These are phyloP conservation scores for Domatiomyces globalis DNA, from an alignment of 2,329 filamentous ascomycete genomes.

Conservation along the genomic window DNA sequence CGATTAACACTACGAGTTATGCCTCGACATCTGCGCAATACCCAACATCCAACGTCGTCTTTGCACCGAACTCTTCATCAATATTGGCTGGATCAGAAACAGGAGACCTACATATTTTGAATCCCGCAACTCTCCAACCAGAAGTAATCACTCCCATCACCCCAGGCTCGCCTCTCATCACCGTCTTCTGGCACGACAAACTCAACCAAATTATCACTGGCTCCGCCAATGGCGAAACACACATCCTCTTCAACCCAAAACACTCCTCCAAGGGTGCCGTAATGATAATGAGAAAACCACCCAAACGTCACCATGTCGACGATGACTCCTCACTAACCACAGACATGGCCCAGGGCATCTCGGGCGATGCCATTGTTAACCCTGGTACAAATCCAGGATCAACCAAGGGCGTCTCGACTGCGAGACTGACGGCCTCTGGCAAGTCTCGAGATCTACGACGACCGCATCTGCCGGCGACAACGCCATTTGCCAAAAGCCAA, in stretches of 20 bases:
- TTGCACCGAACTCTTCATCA: constrained; percentile 68
- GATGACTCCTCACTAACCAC: constrained; percentile 80
- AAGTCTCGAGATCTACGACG: constrained; percentile 64
- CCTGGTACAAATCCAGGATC: constrained; percentile 26
- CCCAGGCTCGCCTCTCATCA: constrained; percentile 64
- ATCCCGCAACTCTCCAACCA: constrained; percentile 73
- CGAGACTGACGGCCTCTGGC: constrained; percentile 66
- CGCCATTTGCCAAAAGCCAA: constrained; percentile 79
- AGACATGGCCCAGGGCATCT: constrained; percentile 57
- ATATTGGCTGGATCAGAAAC: constrained; percentile 79
- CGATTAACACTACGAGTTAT: constrained; percentile 66
- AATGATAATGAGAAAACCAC: constrained; percentile 79
- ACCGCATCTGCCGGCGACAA: constrained; percentile 70
- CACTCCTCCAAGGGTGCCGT: constrained; percentile 69
- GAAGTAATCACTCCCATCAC: constrained; percentile 85
- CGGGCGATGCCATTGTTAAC: constrained; percentile 65
- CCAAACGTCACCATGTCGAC: constrained; percentile 89
- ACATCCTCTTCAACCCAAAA: constrained; percentile 79
- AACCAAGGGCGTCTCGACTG: constrained; percentile 41
- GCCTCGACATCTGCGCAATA: constrained; percentile 71
- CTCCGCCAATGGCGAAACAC: constrained; percentile 78
- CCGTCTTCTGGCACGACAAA: constrained; percentile 81
- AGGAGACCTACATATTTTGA: constrained; percentile 82
- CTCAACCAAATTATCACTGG: constrained; percentile 94
- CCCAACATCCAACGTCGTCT: constrained; percentile 73